Evolutionary conservation across 2,329 filamentous ascomycete species (phyloP).

Genomic region (Aspergillus luchuensis): DNA sequence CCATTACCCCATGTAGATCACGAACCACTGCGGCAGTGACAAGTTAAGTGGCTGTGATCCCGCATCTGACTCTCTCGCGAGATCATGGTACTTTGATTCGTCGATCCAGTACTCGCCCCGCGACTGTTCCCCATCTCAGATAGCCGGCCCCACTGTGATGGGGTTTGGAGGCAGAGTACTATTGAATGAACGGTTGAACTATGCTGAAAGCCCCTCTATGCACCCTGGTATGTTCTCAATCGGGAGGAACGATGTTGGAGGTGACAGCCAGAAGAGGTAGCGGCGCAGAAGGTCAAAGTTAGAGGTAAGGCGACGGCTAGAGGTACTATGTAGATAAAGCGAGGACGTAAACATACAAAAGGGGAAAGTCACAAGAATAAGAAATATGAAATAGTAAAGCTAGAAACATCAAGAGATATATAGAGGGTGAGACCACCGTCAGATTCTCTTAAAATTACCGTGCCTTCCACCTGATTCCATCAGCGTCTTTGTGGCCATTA

Average conservation of each 20-base stretch:
- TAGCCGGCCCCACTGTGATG: constrained; percentile 24
- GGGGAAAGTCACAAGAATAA: constrained; percentile 1
- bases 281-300: neutral
- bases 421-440: constrained; percentile 5
- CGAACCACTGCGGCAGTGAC: constrained; percentile 32
- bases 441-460: neutral
- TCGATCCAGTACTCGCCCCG: constrained; percentile 25
- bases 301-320: constrained; percentile 7
- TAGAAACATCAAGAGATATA: constrained; percentile 1
- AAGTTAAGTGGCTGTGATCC: constrained; percentile 37
- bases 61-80: constrained; percentile 15
- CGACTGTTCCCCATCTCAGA: constrained; percentile 36
- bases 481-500: neutral
- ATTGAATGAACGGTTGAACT: constrained; percentile 23
- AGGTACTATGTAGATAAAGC: constrained; percentile 2
- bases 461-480: constrained; percentile 16
- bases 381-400: constrained; percentile 4
- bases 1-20: constrained; percentile 36
- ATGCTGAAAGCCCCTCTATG: constrained; percentile 20
- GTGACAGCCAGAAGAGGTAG: neutral
- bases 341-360: neutral
- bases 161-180: neutral
- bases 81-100: constrained; percentile 33
- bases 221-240: constrained; percentile 24
- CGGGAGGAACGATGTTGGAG: constrained; percentile 1